Percentiles rank a stretch among this genome's conserved stretches.
These are phyloP conservation scores for Chrysopogon serrulatus DNA, from an alignment of 176 grass and related monocot species.

Conservation along the genomic window DNA sequence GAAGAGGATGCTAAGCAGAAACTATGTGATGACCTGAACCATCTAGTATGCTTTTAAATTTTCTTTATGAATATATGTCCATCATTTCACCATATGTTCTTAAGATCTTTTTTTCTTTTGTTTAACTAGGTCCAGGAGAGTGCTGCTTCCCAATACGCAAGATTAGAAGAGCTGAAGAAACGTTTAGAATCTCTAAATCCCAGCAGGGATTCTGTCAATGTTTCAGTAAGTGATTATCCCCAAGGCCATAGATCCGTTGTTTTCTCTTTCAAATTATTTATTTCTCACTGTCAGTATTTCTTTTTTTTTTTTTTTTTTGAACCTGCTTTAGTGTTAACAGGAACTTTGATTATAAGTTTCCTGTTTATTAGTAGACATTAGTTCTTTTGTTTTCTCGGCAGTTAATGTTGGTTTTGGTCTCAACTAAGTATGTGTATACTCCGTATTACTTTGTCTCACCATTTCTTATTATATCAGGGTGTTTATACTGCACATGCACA, in stretches of 20 bases:
- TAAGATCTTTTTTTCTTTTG: conserved; percentile 11
- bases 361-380: neutral
- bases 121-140: conserved; percentile 84
- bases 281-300: neutral
- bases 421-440: neutral
- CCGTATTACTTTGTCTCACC: conserved; percentile 10
- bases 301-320: no score
- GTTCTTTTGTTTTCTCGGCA: neutral
- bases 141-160: conserved; percentile 66
- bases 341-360: neutral
- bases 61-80: neutral
- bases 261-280: neutral
- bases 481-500: conserved; percentile 20
- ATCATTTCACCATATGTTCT: neutral
- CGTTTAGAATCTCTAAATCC: conserved; percentile 81
- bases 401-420: neutral
- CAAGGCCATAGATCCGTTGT: neutral
- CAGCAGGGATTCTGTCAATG: conserved; percentile 48
- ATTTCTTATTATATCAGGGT: conserved; percentile 26
- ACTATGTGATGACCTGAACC: conserved; percentile 83
- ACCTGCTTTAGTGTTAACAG: neutral
- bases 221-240: conserved; percentile 38
- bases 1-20: conserved; percentile 83
- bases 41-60: conserved; percentile 48
- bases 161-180: conserved; percentile 86